These are phyloP conservation scores for Tolypocladium inflatum DNA, from an alignment of 2,329 filamentous ascomycete species.

Conservation along the genomic window DNA sequence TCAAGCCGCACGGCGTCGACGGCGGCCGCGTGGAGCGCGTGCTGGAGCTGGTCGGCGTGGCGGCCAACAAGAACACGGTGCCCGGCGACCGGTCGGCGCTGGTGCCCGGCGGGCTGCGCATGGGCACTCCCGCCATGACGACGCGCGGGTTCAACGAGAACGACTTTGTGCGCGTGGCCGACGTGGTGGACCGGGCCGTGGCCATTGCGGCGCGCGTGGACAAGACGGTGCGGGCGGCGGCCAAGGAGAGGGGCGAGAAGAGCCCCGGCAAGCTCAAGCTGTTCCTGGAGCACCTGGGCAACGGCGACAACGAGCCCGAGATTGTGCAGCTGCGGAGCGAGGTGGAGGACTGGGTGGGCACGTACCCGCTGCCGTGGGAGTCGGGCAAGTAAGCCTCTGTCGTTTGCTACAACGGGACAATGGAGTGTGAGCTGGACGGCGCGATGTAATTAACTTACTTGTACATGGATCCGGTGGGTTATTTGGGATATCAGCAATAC, in stretches of 20 bases:
- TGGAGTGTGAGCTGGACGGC: background rate
- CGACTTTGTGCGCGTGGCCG: conserved; percentile 80
- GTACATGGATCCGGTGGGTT: background rate
- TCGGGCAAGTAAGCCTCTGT: conserved; percentile 15
- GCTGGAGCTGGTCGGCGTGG: conserved; percentile 85
- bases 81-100: conserved; percentile 91
- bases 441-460: conserved; percentile 7
- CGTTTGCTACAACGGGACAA: background rate
- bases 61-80: conserved; percentile 99
- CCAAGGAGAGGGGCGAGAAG: conserved; percentile 58
- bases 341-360: conserved; percentile 71
- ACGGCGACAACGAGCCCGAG: conserved; percentile 58
- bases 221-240: conserved; percentile 60
- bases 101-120: conserved; percentile 83
- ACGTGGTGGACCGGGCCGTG: conserved; percentile 77
- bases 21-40: conserved; percentile 84
- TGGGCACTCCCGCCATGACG: conserved; percentile 96
- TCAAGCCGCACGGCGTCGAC: conserved; percentile 82
- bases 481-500: background rate
- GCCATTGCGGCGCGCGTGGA: conserved; percentile 69
- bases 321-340: conserved; percentile 65
- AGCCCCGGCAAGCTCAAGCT: conserved; percentile 53
- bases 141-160: conserved; percentile 83
- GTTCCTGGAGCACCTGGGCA: conserved; percentile 59
- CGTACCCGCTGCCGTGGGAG: conserved; percentile 63